A percentile compares a stretch with the other conserved stretches of the same genome.
phyloP scores from a whole-genome alignment of 2,329 filamentous ascomycete species.

The Pseudopithomyces chartarum region DNA sequence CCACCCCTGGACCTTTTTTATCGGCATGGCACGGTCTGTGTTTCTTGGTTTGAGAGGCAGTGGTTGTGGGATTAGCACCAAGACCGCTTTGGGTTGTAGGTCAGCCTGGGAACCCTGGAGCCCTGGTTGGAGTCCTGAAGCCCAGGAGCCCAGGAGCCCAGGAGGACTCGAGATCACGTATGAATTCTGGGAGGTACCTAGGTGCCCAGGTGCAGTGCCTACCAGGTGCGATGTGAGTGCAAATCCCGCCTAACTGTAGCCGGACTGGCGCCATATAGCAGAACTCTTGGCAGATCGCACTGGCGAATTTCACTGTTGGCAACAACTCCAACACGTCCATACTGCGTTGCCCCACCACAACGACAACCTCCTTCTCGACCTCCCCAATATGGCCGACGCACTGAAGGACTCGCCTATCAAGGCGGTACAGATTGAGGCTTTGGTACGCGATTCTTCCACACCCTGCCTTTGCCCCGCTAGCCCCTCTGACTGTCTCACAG shows the following conservation, averaged over 20 bases:
- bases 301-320: background rate
- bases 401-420: slow-evolving; percentile 64
- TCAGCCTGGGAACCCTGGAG: no score
- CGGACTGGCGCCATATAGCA: background rate
- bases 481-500: slow-evolving; percentile 53
- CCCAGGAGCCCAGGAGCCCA: no score
- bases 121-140: no score
- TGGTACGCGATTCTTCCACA: slow-evolving; percentile 65
- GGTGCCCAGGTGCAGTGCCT: no score
- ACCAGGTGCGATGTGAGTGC: no score
- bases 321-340: slow-evolving; percentile 4
- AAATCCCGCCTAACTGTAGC: background rate
- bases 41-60: no score
- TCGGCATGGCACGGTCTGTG: no score
- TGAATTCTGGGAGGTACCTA: no score
- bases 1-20: no score
- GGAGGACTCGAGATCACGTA: no score
- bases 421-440: slow-evolving; percentile 90
- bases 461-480: slow-evolving; percentile 37
- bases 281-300: slow-evolving; percentile 5
- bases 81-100: no score
- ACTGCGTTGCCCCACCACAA: slow-evolving; percentile 11
- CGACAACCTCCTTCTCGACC: slow-evolving; percentile 4
- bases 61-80: no score
- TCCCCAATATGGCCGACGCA: slow-evolving; percentile 41